A percentile compares a stretch with the other conserved stretches of the same genome.
These are phyloP conservation scores for Mortierella sp. DNA, from an alignment of 371 early-diverging fungal species.

Conservation along the genomic window DNA sequence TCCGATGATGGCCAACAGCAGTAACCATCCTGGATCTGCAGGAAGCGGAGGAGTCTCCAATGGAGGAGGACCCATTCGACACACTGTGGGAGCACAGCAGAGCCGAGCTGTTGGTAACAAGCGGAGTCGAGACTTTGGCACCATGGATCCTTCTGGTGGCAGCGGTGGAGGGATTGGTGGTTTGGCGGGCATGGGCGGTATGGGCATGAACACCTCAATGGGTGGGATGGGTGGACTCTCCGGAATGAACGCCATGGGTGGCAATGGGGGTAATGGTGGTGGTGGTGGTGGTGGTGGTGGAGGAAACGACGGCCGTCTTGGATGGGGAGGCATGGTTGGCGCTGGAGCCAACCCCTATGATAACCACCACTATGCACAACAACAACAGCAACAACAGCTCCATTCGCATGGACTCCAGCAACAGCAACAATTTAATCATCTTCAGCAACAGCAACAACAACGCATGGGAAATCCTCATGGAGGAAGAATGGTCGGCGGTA, in stretches of 20 bases:
- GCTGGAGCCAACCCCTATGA: slow-evolving; percentile 41
- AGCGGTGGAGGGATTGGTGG: not conserved
- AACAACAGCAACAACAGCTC: slow-evolving; percentile 16
- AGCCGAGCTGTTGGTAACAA: slow-evolving; percentile 33
- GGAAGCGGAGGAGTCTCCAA: slow-evolving; percentile 1
- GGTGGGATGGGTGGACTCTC: slow-evolving; percentile 37
- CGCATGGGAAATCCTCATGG: slow-evolving; percentile 8
- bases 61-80: slow-evolving; percentile 38
- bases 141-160: slow-evolving; percentile 27
- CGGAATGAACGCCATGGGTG: slow-evolving; percentile 31
- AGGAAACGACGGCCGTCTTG: slow-evolving; percentile 18
- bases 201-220: slow-evolving; percentile 18
- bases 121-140: slow-evolving; percentile 45
- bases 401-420: slow-evolving; percentile 31
- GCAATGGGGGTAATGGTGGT: slow-evolving; percentile 1
- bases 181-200: slow-evolving; percentile 20
- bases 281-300: not conserved
- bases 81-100: slow-evolving; percentile 23
- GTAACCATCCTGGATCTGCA: not conserved
- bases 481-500: slow-evolving; percentile 8
- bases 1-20: slow-evolving; percentile 22
- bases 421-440: slow-evolving; percentile 20
- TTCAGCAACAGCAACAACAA: slow-evolving; percentile 43
- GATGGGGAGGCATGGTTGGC: slow-evolving; percentile 55
- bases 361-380: slow-evolving; percentile 15